Base-by-base conservation (phyloP, 768 basidiomycete species). In the Podaxis rugospora region DNA sequence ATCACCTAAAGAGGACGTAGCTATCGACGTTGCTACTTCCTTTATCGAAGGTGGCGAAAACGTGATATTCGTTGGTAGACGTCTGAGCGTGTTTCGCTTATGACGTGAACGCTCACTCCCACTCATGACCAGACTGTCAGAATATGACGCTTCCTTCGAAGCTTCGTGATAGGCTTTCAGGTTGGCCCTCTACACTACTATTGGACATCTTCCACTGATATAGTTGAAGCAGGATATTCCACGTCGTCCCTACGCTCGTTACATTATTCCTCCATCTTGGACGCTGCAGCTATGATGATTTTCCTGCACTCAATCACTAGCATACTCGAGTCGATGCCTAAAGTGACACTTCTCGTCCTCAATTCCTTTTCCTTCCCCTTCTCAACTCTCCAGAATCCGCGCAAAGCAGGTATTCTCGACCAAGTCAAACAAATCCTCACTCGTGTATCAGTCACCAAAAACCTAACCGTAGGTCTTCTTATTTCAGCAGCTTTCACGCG, bases 281-380 rank as follows among this genome's bases (percentile, higher is more conserved):
- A 77, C 9, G 68, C 88, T 0, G 70, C 81, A 1, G 84, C 87
- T 52, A 68, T 91, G 52, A 71, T 90, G 66, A 64, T 82, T 6
- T 86, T 90, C 64, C 68, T 89, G 39, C 75, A 85, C 59, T 81
- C 81, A 25, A 75, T 90, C 44, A 72, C 76, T 1, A 69, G 71
- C 44, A 76, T 83, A 55, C 70, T 88, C 18, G 70, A 76, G 14
- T 68, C 70, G 4, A 74, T 75, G 61, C 74, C 83, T 39, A 77
- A 80, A 63, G 87, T 89, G 63, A 73, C 81, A 1, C 74, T 91
- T 14, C 77, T 92, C 10, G 81, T 89, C 27, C 71, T 92, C 49
- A 85, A 83, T 67, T 88, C 86, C 2, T 75, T 92, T 28, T 85
- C 84, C 23, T 88, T 84, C 66, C 83, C 84, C 1, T 87, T 92